These are phyloP conservation scores for Leccinum imitatum DNA, from an alignment of 768 basidiomycete genomes.

Conservation along the genomic window DNA sequence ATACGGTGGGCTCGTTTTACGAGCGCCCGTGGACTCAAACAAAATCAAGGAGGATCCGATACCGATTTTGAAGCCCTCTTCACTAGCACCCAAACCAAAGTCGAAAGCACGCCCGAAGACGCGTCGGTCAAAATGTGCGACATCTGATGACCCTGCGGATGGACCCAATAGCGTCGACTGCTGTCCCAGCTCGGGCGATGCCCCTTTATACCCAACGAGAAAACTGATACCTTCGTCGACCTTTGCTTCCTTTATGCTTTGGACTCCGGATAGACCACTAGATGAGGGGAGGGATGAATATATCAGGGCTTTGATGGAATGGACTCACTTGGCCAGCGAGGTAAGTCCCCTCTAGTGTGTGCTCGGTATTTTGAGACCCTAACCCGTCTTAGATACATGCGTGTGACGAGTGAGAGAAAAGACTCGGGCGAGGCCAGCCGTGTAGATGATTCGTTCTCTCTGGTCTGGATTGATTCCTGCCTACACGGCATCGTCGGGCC, in stretches of 20 bases:
- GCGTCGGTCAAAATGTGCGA: conserved; percentile 25
- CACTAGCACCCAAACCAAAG: conserved; percentile 13
- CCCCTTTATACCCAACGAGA: conserved; percentile 22
- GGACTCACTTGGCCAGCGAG: conserved; percentile 63
- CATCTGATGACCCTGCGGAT: conserved; percentile 30
- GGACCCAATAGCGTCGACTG: conserved; percentile 24
- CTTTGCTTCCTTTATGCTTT: conserved; percentile 71
- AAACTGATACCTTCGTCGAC: conserved; percentile 47
- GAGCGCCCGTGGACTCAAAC: conserved; percentile 22
- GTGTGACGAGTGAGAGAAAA: conserved; percentile 17
- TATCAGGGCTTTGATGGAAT: conserved; percentile 63
- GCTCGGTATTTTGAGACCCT: background rate
- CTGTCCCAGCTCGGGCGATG: conserved; percentile 7
- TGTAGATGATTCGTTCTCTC: background rate
- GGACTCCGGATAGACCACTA: conserved; percentile 71
- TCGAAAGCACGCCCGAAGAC: conserved; percentile 10
- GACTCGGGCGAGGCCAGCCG: background rate
- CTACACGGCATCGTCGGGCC: background rate
- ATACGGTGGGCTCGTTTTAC: conserved; percentile 66
- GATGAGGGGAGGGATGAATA: conserved; percentile 76
- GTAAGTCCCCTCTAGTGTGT: conserved; percentile 37
- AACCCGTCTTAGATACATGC: conserved; percentile 25
- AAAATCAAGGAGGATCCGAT: conserved; percentile 14
- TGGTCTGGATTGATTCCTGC: background rate
- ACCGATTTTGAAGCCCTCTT: conserved; percentile 2